phyloP scores from a whole-genome alignment of 495 filamentous ascomycete species.

The Jackrogersella minutella region DNA sequence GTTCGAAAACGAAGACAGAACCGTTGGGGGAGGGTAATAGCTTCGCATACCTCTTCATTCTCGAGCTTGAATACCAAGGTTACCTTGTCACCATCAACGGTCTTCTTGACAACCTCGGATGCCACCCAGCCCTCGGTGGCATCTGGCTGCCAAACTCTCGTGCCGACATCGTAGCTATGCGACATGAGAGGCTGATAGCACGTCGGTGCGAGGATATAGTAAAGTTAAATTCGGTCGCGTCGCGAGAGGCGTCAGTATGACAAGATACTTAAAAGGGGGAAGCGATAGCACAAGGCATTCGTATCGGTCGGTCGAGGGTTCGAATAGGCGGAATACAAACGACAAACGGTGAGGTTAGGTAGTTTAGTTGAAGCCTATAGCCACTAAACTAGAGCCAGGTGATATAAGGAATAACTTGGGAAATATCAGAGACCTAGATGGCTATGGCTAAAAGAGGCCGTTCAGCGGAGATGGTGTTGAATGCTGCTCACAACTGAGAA shows the following conservation, averaged over 20 bases:
- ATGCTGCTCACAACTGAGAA: slow-evolving; percentile 37
- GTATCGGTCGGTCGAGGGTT: slow-evolving; percentile 33
- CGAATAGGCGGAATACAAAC: slow-evolving; percentile 14
- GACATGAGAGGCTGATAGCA: slow-evolving; percentile 69
- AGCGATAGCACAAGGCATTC: slow-evolving; percentile 43
- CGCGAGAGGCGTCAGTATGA: slow-evolving; percentile 26
- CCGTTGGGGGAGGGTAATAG: slow-evolving; percentile 5
- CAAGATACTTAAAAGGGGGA: slow-evolving; percentile 28
- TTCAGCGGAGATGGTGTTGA: slow-evolving; percentile 30
- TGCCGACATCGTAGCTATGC: slow-evolving; percentile 96
- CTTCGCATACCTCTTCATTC: slow-evolving; percentile 83
- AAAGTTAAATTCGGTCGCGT: slow-evolving; percentile 34
- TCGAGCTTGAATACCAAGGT: slow-evolving; percentile 83
- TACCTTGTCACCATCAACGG: slow-evolving; percentile 83
- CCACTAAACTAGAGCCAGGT: slow-evolving; percentile 32
- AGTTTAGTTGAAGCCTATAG: slow-evolving; percentile 22
- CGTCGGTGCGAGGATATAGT: slow-evolving; percentile 14
- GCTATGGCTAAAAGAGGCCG: no score
- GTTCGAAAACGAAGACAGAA: not conserved
- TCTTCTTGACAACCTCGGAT: slow-evolving; percentile 91
- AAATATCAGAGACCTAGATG: slow-evolving; percentile 22
- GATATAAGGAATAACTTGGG: not conserved
- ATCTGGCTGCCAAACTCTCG: slow-evolving; percentile 98
- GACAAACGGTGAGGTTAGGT: slow-evolving; percentile 11
- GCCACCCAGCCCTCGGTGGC: slow-evolving; percentile 94